A percentile compares a stretch with the other conserved stretches of the same genome.
Conservation (phyloP, 768 basidiomycete genomes). For the Coprinopsis sp. region DNA sequence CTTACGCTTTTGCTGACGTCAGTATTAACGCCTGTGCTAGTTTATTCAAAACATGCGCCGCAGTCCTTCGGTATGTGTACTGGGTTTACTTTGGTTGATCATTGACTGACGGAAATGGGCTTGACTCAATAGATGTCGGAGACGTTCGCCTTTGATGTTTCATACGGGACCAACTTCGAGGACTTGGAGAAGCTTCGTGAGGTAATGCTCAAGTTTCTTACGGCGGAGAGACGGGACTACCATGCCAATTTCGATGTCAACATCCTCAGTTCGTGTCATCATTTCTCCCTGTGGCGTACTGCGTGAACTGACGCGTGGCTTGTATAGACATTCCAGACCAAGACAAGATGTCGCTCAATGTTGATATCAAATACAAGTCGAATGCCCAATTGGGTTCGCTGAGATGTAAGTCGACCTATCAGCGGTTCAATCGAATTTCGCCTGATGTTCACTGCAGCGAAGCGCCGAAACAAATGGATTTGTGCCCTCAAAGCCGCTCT, state of each 20-base stretch:
- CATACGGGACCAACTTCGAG: slow-evolving; percentile 74
- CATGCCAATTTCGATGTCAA: slow-evolving; percentile 69
- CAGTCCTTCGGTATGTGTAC: slow-evolving; percentile 52
- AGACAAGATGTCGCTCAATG: slow-evolving; percentile 67
- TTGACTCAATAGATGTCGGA: slow-evolving; percentile 56
- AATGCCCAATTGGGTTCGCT: slow-evolving; percentile 79
- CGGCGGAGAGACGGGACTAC: slow-evolving; percentile 69
- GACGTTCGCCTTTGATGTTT: slow-evolving; percentile 76
- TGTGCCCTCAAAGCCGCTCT: slow-evolving; percentile 76
- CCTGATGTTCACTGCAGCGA: slow-evolving; percentile 35
- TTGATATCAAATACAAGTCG: slow-evolving; percentile 85
- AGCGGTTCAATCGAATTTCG: not conserved
- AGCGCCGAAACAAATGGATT: slow-evolving; percentile 88
- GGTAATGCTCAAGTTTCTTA: slow-evolving; percentile 77
- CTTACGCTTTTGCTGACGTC: not conserved
- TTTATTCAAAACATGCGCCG: slow-evolving; percentile 69
- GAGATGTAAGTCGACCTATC: slow-evolving; percentile 43
- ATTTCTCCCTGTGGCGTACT: not conserved
- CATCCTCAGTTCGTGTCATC: slow-evolving; percentile 46
- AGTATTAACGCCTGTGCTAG: slow-evolving; percentile 27
- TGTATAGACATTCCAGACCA: slow-evolving; percentile 69
- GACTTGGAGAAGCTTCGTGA: slow-evolving; percentile 72
- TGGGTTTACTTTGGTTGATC: not conserved
- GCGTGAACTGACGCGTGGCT: not conserved
- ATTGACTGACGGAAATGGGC: not conserved